phyloP scores from a whole-genome alignment of 805 yeast genomes.

The Cyberlindnera maclurae region DNA sequence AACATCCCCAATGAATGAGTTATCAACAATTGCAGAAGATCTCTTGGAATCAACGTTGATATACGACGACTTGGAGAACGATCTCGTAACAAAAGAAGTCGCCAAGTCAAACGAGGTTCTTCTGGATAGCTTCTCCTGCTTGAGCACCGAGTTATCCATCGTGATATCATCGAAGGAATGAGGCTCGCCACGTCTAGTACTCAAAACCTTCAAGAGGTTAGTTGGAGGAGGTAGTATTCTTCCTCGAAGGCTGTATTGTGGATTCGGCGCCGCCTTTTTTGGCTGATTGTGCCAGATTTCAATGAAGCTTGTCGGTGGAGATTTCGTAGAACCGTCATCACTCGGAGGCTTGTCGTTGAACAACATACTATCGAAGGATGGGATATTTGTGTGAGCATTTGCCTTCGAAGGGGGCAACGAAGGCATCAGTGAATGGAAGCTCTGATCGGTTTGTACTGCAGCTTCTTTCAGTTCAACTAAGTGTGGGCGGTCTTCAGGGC shows the following conservation, averaged over 20 bases:
- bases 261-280: conserved; percentile 19
- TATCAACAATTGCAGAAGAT: conserved; percentile 11
- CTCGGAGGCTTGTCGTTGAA: conserved; percentile 21
- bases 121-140: conserved; percentile 4
- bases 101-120: conserved; percentile 7
- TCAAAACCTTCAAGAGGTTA: conserved; percentile 16
- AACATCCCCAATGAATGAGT: conserved; percentile 5
- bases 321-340: background rate
- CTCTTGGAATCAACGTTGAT: conserved; percentile 18
- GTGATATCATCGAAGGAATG: conserved; percentile 8
- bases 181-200: conserved; percentile 13
- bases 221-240: conserved; percentile 18
- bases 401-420: conserved; percentile 1
- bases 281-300: conserved; percentile 26
- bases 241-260: conserved; percentile 15
- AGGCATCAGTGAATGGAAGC: conserved; percentile 6
- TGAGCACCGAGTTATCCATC: conserved; percentile 2
- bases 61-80: conserved; percentile 19
- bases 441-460: conserved; percentile 3
- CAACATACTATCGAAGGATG: conserved; percentile 17
- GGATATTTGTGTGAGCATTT: conserved; percentile 4
- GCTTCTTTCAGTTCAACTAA: background rate
- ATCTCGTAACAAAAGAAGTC: conserved; percentile 19
- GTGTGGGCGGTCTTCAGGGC: too few species aligned
- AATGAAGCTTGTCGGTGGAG: conserved; percentile 20